Evolutionary conservation across 768 basidiomycete genomes (phyloP).

Genomic region (Lentinula sp.): DNA sequence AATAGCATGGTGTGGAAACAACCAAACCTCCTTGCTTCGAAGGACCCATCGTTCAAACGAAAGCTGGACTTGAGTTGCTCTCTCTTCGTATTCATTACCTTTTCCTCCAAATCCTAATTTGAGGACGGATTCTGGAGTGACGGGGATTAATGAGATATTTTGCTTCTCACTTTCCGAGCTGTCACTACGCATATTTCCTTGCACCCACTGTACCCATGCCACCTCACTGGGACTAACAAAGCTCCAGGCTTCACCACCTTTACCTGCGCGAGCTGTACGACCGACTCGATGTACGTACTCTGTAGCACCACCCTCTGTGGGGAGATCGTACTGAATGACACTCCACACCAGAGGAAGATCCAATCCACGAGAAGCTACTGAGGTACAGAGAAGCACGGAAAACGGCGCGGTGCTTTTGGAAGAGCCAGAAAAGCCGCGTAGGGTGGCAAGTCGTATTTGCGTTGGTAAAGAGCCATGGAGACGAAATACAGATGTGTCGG

Average conservation of each 20-base stretch:
- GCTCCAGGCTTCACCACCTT: slow-evolving; percentile 94
- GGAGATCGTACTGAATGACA: slow-evolving; percentile 94
- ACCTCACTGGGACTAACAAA: slow-evolving; percentile 83
- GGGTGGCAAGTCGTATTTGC: slow-evolving; percentile 68
- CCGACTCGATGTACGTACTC: slow-evolving; percentile 98
- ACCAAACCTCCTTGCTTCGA: slow-evolving; percentile 57
- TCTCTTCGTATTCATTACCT: slow-evolving; percentile 71
- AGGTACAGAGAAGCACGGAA: slow-evolving; percentile 89
- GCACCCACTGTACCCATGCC: slow-evolving; percentile 89
- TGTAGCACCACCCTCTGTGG: slow-evolving; percentile 92
- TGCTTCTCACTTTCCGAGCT: slow-evolving; percentile 21
- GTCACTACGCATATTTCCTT: slow-evolving; percentile 69
- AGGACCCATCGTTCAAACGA: slow-evolving; percentile 94
- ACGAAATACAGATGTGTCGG: slow-evolving; percentile 76
- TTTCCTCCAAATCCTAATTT: slow-evolving; percentile 76
- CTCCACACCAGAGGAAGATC: slow-evolving; percentile 92
- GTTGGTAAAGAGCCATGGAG: slow-evolving; percentile 92
- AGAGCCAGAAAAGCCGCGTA: slow-evolving; percentile 71
- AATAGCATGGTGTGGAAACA: slow-evolving; percentile 3
- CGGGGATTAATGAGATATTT: slow-evolving; percentile 48
- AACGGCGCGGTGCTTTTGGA: slow-evolving; percentile 31
- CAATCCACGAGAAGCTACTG: slow-evolving; percentile 96
- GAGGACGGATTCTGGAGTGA: slow-evolving; percentile 15
- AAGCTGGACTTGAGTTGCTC: slow-evolving; percentile 94
- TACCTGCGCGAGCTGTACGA: slow-evolving; percentile 93